Percentiles rank a stretch among this genome's conserved stretches.
These are phyloP conservation scores for Gossypioides kirkii DNA, from an alignment of 345 rosid species.

Conservation along the genomic window DNA sequence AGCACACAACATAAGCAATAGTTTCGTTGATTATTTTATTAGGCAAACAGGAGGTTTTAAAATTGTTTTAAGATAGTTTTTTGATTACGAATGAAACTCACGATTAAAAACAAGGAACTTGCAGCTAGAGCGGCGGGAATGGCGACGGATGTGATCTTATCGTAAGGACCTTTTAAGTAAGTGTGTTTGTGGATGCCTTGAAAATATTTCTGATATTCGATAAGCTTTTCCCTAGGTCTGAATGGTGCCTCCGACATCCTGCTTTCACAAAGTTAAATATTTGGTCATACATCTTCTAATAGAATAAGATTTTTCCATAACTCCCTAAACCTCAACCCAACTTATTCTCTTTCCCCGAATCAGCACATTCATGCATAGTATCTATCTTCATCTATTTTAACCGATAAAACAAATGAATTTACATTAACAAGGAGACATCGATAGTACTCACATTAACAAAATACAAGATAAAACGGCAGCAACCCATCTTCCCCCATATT, in stretches of 20 bases:
- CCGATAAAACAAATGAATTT: neutral
- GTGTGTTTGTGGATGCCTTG: constrained; percentile 78
- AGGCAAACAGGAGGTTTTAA: neutral
- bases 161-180: constrained; percentile 73
- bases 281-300: neutral
- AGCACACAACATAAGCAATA: neutral
- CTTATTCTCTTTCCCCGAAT: neutral
- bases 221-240: constrained; percentile 76
- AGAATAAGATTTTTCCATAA: neutral
- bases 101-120: constrained; percentile 53
- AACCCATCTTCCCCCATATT: neutral
- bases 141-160: constrained; percentile 84
- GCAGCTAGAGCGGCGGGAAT: constrained; percentile 73
- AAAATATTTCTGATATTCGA: constrained; percentile 72
- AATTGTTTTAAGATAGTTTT: neutral
- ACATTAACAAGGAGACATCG: neutral
- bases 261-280: constrained; percentile 4
- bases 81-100: constrained; percentile 32
- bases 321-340: neutral
- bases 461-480: neutral
- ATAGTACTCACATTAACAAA: neutral
- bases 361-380: neutral
- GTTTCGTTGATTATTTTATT: neutral
- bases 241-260: constrained; percentile 75
- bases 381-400: neutral